Percentiles rank a stretch among this genome's conserved stretches.
Evolutionary conservation across 768 basidiomycete genomes (phyloP).

Genomic region (Phylloporus arenicola): DNA sequence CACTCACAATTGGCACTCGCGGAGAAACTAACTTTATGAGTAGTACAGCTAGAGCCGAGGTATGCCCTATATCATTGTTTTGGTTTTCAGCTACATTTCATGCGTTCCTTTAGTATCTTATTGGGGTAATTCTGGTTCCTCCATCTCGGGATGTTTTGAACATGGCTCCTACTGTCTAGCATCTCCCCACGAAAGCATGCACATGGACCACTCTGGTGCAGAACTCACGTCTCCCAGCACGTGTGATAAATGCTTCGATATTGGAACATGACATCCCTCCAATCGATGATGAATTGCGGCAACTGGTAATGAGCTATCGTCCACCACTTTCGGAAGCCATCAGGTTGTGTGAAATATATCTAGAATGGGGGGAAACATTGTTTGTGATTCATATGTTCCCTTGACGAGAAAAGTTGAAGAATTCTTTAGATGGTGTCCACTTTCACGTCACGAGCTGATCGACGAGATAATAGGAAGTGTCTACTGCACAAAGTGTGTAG

Average conservation of each 20-base stretch:
- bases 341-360: slow-evolving; percentile 57
- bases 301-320: slow-evolving; percentile 43
- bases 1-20: slow-evolving; percentile 49
- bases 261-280: slow-evolving; percentile 30
- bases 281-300: slow-evolving; percentile 33
- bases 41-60: slow-evolving; percentile 64
- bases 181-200: slow-evolving; percentile 16
- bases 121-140: slow-evolving; percentile 38
- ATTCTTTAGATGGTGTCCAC: slow-evolving; percentile 43
- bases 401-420: background rate
- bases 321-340: slow-evolving; percentile 58
- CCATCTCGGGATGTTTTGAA: background rate
- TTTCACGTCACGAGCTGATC: slow-evolving; percentile 50
- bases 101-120: slow-evolving; percentile 42
- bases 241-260: slow-evolving; percentile 35
- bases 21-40: slow-evolving; percentile 58
- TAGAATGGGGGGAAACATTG: slow-evolving; percentile 58
- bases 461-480: slow-evolving; percentile 51
- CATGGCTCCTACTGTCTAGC: slow-evolving; percentile 13
- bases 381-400: slow-evolving; percentile 28
- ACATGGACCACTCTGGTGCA: slow-evolving; percentile 13
- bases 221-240: slow-evolving; percentile 37
- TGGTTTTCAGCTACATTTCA: background rate
- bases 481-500: slow-evolving; percentile 49
- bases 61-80: slow-evolving; percentile 24